These are phyloP conservation scores for Exophiala viscosa DNA, from an alignment of 2,329 filamentous ascomycete species.

Conservation along the genomic window DNA sequence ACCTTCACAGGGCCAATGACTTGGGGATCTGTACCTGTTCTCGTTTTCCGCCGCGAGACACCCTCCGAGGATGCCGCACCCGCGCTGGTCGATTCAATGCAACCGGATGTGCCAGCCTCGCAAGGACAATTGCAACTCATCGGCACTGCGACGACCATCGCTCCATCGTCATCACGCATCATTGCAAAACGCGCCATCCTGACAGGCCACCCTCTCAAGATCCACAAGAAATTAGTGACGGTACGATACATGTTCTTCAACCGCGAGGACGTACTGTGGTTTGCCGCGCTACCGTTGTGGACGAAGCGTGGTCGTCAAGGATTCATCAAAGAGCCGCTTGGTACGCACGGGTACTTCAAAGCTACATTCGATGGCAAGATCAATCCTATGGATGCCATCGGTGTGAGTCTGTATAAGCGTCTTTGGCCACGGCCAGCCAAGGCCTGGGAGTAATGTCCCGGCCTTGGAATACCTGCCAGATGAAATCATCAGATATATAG, in stretches of 20 bases:
- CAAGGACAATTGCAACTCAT: constrained; percentile 65
- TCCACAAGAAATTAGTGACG: constrained; percentile 95
- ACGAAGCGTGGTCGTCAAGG: constrained; percentile 83
- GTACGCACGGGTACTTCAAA: constrained; percentile 99
- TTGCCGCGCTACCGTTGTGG: constrained; percentile 94
- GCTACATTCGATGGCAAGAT: constrained; percentile 94
- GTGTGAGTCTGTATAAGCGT: constrained; percentile 82
- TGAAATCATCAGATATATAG: neutral
- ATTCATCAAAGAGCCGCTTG: constrained; percentile 88
- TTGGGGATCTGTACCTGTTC: constrained; percentile 85
- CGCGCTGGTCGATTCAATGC: constrained; percentile 39
- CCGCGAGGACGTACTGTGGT: constrained; percentile 91
- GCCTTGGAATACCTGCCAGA: neutral
- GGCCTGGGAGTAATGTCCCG: constrained; percentile 6
- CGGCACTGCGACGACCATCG: constrained; percentile 80
- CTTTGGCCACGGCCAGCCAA: constrained; percentile 71
- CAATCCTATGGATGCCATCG: constrained; percentile 91
- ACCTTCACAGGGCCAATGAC: constrained; percentile 86
- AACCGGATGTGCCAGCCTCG: constrained; percentile 38
- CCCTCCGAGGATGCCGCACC: constrained; percentile 6
- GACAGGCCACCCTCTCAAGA: constrained; percentile 96
- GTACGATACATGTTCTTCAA: constrained; percentile 99
- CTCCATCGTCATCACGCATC: constrained; percentile 69
- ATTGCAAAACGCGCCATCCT: constrained; percentile 92
- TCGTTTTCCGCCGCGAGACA: constrained; percentile 68